A percentile compares a stretch with the other conserved stretches of the same genome.
These are phyloP conservation scores for Pythium folliculosum DNA, from an alignment of 352 stramenopile species.

Conservation along the genomic window DNA sequence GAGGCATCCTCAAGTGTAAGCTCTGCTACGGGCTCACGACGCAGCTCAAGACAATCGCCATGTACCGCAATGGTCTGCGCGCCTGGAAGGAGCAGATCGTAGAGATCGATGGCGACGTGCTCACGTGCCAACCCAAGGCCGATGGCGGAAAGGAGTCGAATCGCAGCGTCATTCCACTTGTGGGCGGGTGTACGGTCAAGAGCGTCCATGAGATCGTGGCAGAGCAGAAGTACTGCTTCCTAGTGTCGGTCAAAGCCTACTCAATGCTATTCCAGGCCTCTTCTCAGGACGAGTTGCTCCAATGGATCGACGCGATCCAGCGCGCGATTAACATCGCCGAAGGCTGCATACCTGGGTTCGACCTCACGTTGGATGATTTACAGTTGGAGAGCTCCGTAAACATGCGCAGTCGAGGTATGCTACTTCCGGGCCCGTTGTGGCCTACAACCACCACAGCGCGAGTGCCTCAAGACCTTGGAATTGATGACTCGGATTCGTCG, in stretches of 20 bases:
- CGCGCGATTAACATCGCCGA: slow-evolving; percentile 72
- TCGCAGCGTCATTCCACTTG: slow-evolving; percentile 43
- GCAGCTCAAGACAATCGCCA: slow-evolving; percentile 62
- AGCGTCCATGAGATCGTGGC: slow-evolving; percentile 62
- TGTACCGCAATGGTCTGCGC: slow-evolving; percentile 39
- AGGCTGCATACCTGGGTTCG: slow-evolving; percentile 52
- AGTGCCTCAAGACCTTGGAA: slow-evolving; percentile 3
- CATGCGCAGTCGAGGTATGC: slow-evolving; percentile 37
- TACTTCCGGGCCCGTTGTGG: slow-evolving; percentile 29
- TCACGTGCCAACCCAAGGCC: slow-evolving; percentile 46
- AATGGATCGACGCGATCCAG: slow-evolving; percentile 66
- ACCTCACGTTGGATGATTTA: slow-evolving; percentile 48
- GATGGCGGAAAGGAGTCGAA: slow-evolving; percentile 21
- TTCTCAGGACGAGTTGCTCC: slow-evolving; percentile 43
- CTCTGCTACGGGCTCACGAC: slow-evolving; percentile 54
- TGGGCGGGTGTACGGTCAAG: slow-evolving; percentile 56
- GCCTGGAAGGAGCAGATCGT: slow-evolving; percentile 68
- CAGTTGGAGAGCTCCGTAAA: slow-evolving; percentile 56
- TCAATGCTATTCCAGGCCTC: slow-evolving; percentile 69
- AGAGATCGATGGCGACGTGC: slow-evolving; percentile 60
- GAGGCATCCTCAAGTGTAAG: slow-evolving; percentile 52
- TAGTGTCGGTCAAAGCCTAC: slow-evolving; percentile 59
- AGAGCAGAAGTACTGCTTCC: slow-evolving; percentile 67
- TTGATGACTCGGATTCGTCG: slow-evolving; percentile 9
- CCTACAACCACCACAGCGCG: not conserved